Conservation (phyloP, 2,329 filamentous ascomycete genomes). For the Ophiostoma montium region DNA sequence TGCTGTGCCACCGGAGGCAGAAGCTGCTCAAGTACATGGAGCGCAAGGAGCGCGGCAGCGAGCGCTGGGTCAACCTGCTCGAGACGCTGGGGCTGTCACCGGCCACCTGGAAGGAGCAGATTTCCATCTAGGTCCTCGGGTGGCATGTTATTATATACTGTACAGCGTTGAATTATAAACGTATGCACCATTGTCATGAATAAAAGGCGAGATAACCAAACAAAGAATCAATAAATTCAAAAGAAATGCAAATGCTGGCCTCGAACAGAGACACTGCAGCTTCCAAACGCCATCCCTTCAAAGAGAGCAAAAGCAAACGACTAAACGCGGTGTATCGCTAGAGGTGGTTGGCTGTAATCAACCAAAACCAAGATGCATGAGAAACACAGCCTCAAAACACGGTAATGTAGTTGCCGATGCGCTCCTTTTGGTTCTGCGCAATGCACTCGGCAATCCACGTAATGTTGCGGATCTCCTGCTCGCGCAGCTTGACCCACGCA, state of each 20-base stretch:
- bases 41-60: constrained; percentile 78
- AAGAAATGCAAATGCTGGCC: constrained; percentile 19
- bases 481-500: constrained; percentile 91
- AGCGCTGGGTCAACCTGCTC: constrained; percentile 77
- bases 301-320: background rate
- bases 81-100: constrained; percentile 73
- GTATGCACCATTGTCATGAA: background rate
- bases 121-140: constrained; percentile 36
- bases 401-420: constrained; percentile 97
- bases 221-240: constrained; percentile 22
- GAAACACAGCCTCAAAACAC: constrained; percentile 52
- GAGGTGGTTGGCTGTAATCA: background rate
- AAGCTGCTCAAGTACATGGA: constrained; percentile 79
- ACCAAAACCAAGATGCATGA: no score
- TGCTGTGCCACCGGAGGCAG: constrained; percentile 79
- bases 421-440: constrained; percentile 98
- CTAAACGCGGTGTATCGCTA: constrained; percentile 1
- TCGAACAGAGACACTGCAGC: background rate
- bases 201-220: no score
- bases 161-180: constrained; percentile 3
- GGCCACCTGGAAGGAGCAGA: constrained; percentile 83
- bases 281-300: background rate
- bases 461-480: constrained; percentile 99
- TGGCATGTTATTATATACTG: background rate
- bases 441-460: constrained; percentile 99